These are phyloP conservation scores for Chalaropsis ovoidea DNA, from an alignment of 2,329 filamentous ascomycete genomes.

Conservation along the genomic window DNA sequence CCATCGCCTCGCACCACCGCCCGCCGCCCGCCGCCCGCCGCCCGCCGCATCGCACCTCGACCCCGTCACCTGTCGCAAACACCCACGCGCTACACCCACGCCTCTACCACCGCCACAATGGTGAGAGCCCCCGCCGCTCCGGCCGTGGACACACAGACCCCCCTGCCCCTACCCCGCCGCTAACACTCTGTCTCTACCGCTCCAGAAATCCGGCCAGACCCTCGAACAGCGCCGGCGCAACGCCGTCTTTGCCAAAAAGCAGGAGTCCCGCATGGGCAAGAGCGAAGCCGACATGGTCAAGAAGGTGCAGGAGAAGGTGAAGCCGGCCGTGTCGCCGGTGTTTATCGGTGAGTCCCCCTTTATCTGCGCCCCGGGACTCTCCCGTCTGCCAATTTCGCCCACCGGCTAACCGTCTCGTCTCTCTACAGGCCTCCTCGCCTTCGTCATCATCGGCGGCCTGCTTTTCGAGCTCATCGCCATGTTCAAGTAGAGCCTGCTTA, in stretches of 20 bases:
- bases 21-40: neutral
- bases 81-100: neutral
- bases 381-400: too few species aligned
- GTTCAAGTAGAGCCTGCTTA: constrained; percentile 12
- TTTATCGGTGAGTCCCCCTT: constrained; percentile 47
- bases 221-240: constrained; percentile 74
- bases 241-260: constrained; percentile 63
- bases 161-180: constrained; percentile 5
- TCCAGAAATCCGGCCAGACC: constrained; percentile 47
- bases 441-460: constrained; percentile 52
- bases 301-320: constrained; percentile 44
- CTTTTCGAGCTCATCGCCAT: constrained; percentile 46
- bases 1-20: neutral
- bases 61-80: neutral
- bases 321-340: constrained; percentile 54
- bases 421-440: constrained; percentile 47
- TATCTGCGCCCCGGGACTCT: too few species aligned
- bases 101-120: constrained; percentile 26
- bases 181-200: constrained; percentile 12
- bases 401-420: neutral
- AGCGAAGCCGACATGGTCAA: constrained; percentile 55
- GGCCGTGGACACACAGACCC: neutral
- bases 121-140: constrained; percentile 21
- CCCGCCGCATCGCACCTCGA: neutral
- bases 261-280: constrained; percentile 67